Evolutionary conservation across 2,329 filamentous ascomycete genomes (phyloP), one percentile per base, ranked within the genome.

Genomic region (Exophiala phaeomuriformis): DNA sequence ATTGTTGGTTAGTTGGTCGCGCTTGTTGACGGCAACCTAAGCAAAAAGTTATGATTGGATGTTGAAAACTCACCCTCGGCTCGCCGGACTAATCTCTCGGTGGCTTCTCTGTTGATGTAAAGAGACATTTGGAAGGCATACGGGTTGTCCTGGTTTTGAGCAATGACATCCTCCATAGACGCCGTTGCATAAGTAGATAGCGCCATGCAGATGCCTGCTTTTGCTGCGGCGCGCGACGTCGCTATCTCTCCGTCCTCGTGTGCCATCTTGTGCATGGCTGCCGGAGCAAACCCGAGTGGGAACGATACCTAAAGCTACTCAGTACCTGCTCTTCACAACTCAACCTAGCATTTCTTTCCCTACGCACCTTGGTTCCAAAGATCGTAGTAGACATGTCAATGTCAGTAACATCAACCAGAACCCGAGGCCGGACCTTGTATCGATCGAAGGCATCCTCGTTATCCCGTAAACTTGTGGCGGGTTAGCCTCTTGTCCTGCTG

Each of bases 201-300:
- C 1, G 69, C 75, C 75, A 78, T 78, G 54, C 67, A 63, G 8
- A 78, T 65, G 2, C 69, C 69, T 8, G 65, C 62, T 29, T 67
- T 68, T 8, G 71, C 72, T 3, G 73, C 74, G 1, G 76, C 77
- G 2, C 72, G 68, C 0, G 73, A 74, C 0, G 74, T 77, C 0
- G 71, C 78, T 1, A 74, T 50, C 58, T 80, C 78, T 6, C 77
- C 78, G 33, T 79, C 76, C 0, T 69, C 65, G 57, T 80, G 77
- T 1, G 77, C 77, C 7, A 80, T 67, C 33, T 70, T 68, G 55
- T 80, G 77, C 64, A 78, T 75, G 1, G 76, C 79, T 0, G 77
- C 72, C 0, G 78, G 79, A 2, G 74, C 72, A 37, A 82, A 74
- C 7, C 76, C 77, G 2, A 83, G 66, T 0, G 80, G 79, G 2